phyloP scores from a whole-genome alignment of 768 basidiomycete genomes.

The Lentinula sp. region DNA sequence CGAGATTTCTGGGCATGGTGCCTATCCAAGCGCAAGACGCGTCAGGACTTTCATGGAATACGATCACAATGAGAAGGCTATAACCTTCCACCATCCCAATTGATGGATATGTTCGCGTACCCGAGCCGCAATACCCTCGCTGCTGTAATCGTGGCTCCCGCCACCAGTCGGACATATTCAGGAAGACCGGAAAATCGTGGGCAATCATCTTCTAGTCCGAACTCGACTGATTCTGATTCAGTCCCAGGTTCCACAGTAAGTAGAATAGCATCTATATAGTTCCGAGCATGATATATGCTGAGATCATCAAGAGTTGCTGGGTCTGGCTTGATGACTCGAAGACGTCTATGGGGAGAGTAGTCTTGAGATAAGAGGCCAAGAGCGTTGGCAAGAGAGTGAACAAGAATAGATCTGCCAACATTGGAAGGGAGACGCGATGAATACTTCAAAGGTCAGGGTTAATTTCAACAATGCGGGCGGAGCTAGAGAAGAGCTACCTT shows the following conservation, averaged over 20 bases:
- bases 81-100: constrained; percentile 89
- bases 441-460: constrained; percentile 19
- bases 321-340: constrained; percentile 45
- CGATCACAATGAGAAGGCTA: constrained; percentile 1
- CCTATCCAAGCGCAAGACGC: constrained; percentile 25
- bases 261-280: constrained; percentile 60
- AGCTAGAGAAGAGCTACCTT: constrained; percentile 27
- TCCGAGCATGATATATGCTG: constrained; percentile 59
- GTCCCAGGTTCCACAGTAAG: constrained; percentile 1
- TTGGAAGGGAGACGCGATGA: constrained; percentile 67
- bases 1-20: constrained; percentile 78
- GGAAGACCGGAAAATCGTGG: constrained; percentile 67
- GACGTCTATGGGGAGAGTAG: constrained; percentile 18
- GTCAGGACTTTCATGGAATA: background rate
- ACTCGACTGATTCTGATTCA: constrained; percentile 23
- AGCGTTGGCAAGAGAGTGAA: constrained; percentile 56
- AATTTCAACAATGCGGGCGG: background rate
- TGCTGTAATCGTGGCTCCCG: constrained; percentile 75
- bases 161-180: constrained; percentile 65
- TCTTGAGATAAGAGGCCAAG: constrained; percentile 39
- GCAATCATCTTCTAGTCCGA: constrained; percentile 71
- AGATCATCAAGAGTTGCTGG: constrained; percentile 56
- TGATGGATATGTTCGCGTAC: constrained; percentile 58
- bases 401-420: constrained; percentile 53
- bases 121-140: constrained; percentile 49